A percentile compares a stretch with the other conserved stretches of the same genome.
Conservation (phyloP, 768 basidiomycete species). For the Rhizopogon vinicolor region DNA sequence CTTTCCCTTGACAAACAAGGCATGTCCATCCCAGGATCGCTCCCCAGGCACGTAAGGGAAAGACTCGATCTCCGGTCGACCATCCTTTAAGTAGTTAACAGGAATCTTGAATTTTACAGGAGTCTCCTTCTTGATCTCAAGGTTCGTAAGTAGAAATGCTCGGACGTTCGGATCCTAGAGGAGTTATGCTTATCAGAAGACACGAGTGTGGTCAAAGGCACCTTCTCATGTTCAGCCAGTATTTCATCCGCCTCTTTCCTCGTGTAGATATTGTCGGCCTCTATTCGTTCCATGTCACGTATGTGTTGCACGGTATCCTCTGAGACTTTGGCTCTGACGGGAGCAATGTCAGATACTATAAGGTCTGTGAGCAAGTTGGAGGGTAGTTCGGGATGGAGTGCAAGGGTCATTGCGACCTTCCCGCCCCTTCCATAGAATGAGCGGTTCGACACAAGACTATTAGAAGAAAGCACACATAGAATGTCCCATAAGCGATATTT, state of each 20-base stretch:
- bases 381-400: constrained; percentile 42
- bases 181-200: background rate
- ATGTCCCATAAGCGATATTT: constrained; percentile 80
- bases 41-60: constrained; percentile 71
- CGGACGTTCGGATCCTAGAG: constrained; percentile 68
- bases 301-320: constrained; percentile 65
- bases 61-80: constrained; percentile 65
- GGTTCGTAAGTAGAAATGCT: constrained; percentile 85
- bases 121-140: constrained; percentile 33
- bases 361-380: constrained; percentile 44
- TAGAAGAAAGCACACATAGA: constrained; percentile 63
- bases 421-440: constrained; percentile 61
- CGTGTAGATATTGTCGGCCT: constrained; percentile 49
- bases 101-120: constrained; percentile 70
- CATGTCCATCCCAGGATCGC: constrained; percentile 49
- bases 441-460: background rate
- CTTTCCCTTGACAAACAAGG: constrained; percentile 75
- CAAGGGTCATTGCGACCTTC: constrained; percentile 73
- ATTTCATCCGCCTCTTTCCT: constrained; percentile 69
- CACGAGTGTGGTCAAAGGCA: constrained; percentile 22
- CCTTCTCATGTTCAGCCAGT: constrained; percentile 59
- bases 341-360: constrained; percentile 81
- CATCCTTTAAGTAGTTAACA: constrained; percentile 53
- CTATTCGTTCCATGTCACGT: constrained; percentile 70
- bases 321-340: constrained; percentile 52